phyloP scores from a whole-genome alignment of 2,329 filamentous ascomycete genomes.

The Xylariomycetidae sp. region DNA sequence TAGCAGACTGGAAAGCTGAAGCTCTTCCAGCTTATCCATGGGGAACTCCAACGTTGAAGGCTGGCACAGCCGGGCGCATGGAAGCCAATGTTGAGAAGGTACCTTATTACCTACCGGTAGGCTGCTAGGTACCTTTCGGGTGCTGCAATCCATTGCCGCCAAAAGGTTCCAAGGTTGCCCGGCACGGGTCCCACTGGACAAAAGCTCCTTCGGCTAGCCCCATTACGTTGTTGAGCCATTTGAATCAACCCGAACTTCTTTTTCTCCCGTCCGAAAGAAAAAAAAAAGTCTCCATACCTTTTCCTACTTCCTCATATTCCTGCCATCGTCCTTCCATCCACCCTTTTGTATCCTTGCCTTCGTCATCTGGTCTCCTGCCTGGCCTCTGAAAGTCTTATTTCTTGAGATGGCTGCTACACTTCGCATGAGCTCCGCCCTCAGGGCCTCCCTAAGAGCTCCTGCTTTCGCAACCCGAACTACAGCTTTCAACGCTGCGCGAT shows the following conservation, averaged over 20 bases:
- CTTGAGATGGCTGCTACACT: constrained; percentile 75
- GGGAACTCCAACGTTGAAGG: too few relatives aligned
- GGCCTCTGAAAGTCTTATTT: constrained; percentile 15
- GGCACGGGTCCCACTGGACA: too few relatives aligned
- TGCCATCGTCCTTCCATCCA: constrained; percentile 1
- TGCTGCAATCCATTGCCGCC: too few relatives aligned
- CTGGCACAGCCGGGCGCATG: too few relatives aligned
- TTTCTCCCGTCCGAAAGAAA: constrained; percentile 5
- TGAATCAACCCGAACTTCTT: constrained; percentile 1
- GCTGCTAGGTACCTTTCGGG: too few relatives aligned
- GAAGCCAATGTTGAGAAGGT: too few relatives aligned
- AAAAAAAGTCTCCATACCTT: constrained; percentile 1
- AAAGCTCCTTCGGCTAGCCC: too few relatives aligned
- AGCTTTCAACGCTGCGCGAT: constrained; percentile 78
- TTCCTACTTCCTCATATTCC: constrained; percentile 6
- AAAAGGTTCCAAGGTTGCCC: too few relatives aligned
- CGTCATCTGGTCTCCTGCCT: constrained; percentile 6
- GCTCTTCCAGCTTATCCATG: too few relatives aligned
- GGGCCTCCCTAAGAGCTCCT: constrained; percentile 66
- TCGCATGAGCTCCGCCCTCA: constrained; percentile 77
- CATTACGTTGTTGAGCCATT: constrained; percentile 12
- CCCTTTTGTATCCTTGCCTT: constrained; percentile 3
- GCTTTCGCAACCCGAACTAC: constrained; percentile 64
- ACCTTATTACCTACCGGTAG: too few relatives aligned
- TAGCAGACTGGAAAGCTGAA: too few relatives aligned